A percentile compares a stretch with the other conserved stretches of the same genome.
Conservation (phyloP, 2,329 filamentous ascomycete genomes). For the Ophiocordyceps camponoti-rufipedis region DNA sequence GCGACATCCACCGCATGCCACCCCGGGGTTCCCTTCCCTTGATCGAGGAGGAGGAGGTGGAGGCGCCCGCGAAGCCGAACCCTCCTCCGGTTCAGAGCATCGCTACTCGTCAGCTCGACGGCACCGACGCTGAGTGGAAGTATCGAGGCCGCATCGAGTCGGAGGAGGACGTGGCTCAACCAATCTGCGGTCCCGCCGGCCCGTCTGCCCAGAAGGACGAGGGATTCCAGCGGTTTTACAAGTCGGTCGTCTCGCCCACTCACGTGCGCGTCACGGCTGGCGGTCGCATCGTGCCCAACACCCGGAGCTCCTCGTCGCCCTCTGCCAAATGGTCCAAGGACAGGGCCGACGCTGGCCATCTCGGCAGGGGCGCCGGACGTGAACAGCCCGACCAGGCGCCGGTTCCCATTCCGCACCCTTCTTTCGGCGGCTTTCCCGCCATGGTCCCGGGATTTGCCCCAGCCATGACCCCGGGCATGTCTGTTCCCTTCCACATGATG, state of each 20-base stretch:
- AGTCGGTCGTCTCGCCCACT: constrained; percentile 48
- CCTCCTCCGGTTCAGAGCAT: constrained; percentile 3
- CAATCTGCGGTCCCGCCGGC: constrained; percentile 33
- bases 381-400: constrained; percentile 6
- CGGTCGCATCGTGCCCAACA: constrained; percentile 49
- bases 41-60: constrained; percentile 12
- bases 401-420: constrained; percentile 10
- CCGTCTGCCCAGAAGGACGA: constrained; percentile 37
- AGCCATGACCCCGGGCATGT: constrained; percentile 12
- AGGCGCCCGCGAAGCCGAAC: constrained; percentile 2
- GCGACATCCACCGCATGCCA: constrained; percentile 14
- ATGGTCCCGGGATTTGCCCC: constrained; percentile 14
- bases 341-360: constrained; percentile 8
- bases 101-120: constrained; percentile 16
- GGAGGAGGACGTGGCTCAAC: constrained; percentile 23
- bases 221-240: constrained; percentile 51
- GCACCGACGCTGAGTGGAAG: constrained; percentile 23
- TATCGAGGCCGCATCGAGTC: constrained; percentile 27
- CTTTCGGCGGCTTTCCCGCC: constrained; percentile 12
- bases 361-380: background rate
- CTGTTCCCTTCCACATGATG: constrained; percentile 17
- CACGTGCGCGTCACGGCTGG: constrained; percentile 50
- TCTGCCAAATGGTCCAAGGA: constrained; percentile 31
- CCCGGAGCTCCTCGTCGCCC: constrained; percentile 32
- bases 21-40: constrained; percentile 10